Base-by-base conservation (phyloP, 768 basidiomycete genomes). In the Daedaleopsis nitida region DNA sequence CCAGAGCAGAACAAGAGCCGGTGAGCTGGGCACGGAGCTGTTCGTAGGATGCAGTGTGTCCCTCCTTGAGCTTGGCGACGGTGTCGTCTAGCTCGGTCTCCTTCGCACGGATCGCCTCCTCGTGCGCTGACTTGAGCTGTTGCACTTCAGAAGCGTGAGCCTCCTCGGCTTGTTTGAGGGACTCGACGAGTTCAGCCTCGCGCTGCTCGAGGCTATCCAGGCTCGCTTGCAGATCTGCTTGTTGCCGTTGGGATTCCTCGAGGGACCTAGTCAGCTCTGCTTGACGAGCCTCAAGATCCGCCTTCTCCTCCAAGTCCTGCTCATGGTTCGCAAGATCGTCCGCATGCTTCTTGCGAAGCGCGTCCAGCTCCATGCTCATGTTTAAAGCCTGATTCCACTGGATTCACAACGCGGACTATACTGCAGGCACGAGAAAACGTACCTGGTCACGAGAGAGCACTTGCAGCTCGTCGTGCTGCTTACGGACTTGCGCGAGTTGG, bases 401-500 rank as follows among this genome's bases (percentile, higher is more conserved):
- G 17, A 17, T 48, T 58, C 24, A 58, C 14, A 12, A 49, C 5
- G 57, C 57, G 53, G 10, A 21, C 42, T 5, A 24, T 7, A 11
- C 24, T 4, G 42, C 35, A n/a, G n/a, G n/a, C 42, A 14, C 14
- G 32, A 39, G 37, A 52, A 19, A 5, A 71, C 76, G 52, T 67
- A 93, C 93, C 83, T 96, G 94, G 69, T 96, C 89, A 57, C 90
- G 82, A 14, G 92, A 92, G 45, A 96, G 81, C 8, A 88, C 83
- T 8, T 83, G 86, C 19, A 98, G 79, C 54, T 90, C 91, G 58
- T 96, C 92, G 52, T 93, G 85, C 70, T 93, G 89, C 44, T 91
- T 83, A 58, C 87, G 86, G 60, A 89, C 84, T 65, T 87, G 80
- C 67, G 66, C 72, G 23, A 97, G 79, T 68, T 96, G 85, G 14